Base-by-base conservation (phyloP, 2,329 filamentous ascomycete species). In the Hymenoscyphus salicellus region DNA sequence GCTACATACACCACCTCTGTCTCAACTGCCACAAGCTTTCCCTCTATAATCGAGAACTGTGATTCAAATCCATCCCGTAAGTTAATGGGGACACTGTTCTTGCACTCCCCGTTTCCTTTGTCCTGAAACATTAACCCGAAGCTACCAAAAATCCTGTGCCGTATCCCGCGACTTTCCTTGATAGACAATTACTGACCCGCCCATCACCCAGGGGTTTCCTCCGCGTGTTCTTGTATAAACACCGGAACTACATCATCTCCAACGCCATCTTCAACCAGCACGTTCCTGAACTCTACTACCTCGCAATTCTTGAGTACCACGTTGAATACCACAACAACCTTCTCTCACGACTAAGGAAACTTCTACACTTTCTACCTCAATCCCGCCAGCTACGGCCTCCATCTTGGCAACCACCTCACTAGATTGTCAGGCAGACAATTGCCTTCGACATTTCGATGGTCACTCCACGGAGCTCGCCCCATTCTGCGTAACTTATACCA, bases 181-280 rank as follows among this genome's bases (percentile, higher is more conserved):
- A 6, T 30, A 30, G 28, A 6, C 28, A 30, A 30, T 30, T 30
- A 30, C 28, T 30, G 6, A 30, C 28, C 3, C 28, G n/a, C n/a
- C n/a, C n/a, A n/a, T 30, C 6, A 30, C 28, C 28, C 28, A 30
- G 28, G 28, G n/a, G 46, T 63, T 8, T 63, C 62, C 14, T 63
- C 62, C 5, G 62, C 62, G 11, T 63, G 62, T 30, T 60, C 43
- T 28, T 63, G 62, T 23, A 63, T 63, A 30, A 46, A 58, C 43
- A 58, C 55, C 4, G 55, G 59, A 3, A 26, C 43, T 38, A 61
- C 43, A 49, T 20, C 43, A 49, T 23, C 43, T 23, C 43, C 43
- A 49, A 49, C 43, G 1, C 10, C 23, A 26, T 46, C 41, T 20
- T 46, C 41, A 23, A 23, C n/a, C 17, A 46, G 41, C 10, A 46